Evolutionary conservation across 768 basidiomycete genomes (phyloP), one percentile per base, ranked within the genome.

Genomic region (Mycena belliarum): DNA sequence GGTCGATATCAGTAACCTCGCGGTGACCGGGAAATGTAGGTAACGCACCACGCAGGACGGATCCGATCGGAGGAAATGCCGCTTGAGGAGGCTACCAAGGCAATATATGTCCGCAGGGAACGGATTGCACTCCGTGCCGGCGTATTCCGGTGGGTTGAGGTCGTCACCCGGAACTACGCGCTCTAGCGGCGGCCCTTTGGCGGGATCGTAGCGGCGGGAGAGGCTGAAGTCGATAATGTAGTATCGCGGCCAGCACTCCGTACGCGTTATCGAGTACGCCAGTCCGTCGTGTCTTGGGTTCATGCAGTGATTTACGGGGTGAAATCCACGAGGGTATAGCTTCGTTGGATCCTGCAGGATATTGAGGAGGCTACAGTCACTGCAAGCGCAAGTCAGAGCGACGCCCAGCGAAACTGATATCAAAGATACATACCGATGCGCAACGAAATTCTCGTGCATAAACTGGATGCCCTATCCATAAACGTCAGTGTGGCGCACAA

Each of bases 31-130:
- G 35, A 43, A 48, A 47, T 24, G 29, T 28, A 41, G 46, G 7
- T 25, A 28, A 55, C 53, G 53, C 20, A 55, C 49, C 48, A 20
- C 23, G n/a, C 32, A 38, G 21, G 32, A 41, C 23, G 37, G 51
- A 43, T 55, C 47, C n/a, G 44, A 61, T 1, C 49, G 56, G 24
- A 72, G 15, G 46, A 74, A 70, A 10, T 63, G 41, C 40, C 64
- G 52, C 12, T 64, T 63, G 10, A 75, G 58, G 8, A 69, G 49
- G 20, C 70, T 72, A 0, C 73, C 74, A 20, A 74, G 29, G 35
- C 66, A 67, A 49, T 71, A 73, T 26, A 73, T 60, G 38, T 76
- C 74, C 1, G 68, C 69, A 3, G 69, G 68, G 60, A 73, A 75
- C 6, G 71, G 72, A 50, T 75, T 66, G 54, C 60, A 66, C 18